Conservation (phyloP, 306 rosid genomes). For the Dryas alaskensis region DNA sequence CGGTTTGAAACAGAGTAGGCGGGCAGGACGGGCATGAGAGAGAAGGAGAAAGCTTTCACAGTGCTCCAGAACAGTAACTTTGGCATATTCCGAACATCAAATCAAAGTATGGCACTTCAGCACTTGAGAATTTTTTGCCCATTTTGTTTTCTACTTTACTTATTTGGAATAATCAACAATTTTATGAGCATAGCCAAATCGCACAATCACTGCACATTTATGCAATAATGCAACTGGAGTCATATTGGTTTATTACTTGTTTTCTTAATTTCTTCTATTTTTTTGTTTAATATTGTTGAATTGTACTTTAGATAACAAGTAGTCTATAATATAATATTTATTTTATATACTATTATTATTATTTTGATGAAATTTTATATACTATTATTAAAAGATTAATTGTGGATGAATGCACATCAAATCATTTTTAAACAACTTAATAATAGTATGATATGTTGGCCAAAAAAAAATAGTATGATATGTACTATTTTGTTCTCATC, state of each 20-base stretch:
- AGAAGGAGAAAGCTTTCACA: conserved; percentile 16
- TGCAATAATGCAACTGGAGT: not conserved
- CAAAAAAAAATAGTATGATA: too few species aligned
- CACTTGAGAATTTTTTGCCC: not conserved
- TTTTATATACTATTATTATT: not conserved
- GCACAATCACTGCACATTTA: not conserved
- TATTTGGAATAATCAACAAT: not conserved
- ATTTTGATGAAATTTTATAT: too few species aligned
- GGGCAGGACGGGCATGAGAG: conserved; percentile 59
- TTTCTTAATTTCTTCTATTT: not conserved
- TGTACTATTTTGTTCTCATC: too few species aligned
- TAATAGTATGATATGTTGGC: too few species aligned
- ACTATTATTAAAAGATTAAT: not conserved
- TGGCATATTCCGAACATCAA: conserved; percentile 32
- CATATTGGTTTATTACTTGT: not conserved
- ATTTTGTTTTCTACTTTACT: too few species aligned
- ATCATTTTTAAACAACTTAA: not conserved
- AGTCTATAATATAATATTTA: not conserved
- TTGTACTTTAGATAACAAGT: not conserved
- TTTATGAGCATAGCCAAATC: not conserved
- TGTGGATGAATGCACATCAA: not conserved
- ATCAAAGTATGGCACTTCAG: conserved; percentile 3
- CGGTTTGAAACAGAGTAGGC: conserved; percentile 32
- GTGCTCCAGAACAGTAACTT: conserved; percentile 10
- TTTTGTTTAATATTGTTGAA: not conserved